Evolutionary conservation across 1,284 basidiomycete species (phyloP).

Genomic region (Pseudozyma tsukubaensis): DNA sequence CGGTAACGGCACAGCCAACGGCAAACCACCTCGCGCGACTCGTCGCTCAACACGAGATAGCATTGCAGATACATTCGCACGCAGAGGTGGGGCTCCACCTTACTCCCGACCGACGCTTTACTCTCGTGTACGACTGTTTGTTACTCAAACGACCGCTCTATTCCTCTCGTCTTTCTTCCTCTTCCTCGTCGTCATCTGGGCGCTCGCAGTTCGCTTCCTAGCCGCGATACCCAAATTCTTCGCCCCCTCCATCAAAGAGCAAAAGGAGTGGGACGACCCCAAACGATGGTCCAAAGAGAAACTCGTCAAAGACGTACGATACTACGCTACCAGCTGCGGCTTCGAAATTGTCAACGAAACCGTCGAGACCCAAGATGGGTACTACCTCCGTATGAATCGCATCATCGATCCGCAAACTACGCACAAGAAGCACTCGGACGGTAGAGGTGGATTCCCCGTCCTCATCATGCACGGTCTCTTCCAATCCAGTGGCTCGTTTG

Average conservation of each 20-base stretch:
- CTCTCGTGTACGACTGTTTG: constrained; percentile 65
- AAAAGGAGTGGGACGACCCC: constrained; percentile 72
- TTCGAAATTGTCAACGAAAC: constrained; percentile 74
- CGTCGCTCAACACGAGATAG: constrained; percentile 18
- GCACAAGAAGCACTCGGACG: constrained; percentile 69
- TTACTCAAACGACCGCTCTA: constrained; percentile 72
- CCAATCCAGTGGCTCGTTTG: constrained; percentile 75
- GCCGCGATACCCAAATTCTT: constrained; percentile 49
- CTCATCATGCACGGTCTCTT: constrained; percentile 76
- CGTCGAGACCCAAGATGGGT: constrained; percentile 75
- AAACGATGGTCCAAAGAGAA: constrained; percentile 71
- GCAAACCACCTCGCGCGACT: constrained; percentile 6
- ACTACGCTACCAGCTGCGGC: constrained; percentile 74
- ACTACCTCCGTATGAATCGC: constrained; percentile 73
- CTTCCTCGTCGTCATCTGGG: constrained; percentile 69
- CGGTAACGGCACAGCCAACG: constrained; percentile 8
- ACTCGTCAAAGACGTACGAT: constrained; percentile 73
- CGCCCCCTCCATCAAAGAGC: constrained; percentile 20
- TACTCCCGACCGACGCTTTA: constrained; percentile 55
- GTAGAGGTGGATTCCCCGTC: constrained; percentile 73
- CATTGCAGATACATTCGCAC: constrained; percentile 43
- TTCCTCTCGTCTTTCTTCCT: constrained; percentile 73
- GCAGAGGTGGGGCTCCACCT: constrained; percentile 56
- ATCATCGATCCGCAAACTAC: constrained; percentile 72
- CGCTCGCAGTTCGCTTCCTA: constrained; percentile 59